Evolutionary conservation across 768 basidiomycete genomes (phyloP).

Genomic region (Podaxis rugospora): DNA sequence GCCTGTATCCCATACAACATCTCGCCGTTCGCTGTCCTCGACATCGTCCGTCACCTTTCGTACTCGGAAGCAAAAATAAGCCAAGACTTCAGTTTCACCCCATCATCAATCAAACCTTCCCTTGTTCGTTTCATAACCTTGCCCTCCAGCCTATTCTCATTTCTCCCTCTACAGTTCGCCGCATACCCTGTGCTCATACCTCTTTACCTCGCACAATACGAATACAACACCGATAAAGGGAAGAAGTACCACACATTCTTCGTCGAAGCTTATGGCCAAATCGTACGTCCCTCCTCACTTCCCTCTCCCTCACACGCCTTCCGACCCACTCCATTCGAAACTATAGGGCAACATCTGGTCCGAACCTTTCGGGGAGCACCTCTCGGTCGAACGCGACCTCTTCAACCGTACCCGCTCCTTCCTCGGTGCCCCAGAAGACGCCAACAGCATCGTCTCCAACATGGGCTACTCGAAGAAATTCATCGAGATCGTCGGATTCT

Average conservation of each 20-base stretch:
- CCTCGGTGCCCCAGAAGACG: neutral
- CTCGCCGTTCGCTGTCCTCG: constrained; percentile 47
- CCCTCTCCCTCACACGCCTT: neutral
- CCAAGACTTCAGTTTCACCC: constrained; percentile 36
- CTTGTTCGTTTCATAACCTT: constrained; percentile 33
- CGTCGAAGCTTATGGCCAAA: constrained; percentile 14
- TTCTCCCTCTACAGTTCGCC: constrained; percentile 35
- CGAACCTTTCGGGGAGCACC: constrained; percentile 2
- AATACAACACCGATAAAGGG: constrained; percentile 13
- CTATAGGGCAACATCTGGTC: constrained; percentile 10
- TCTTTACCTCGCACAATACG: constrained; percentile 54
- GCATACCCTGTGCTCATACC: constrained; percentile 65
- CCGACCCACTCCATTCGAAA: neutral
- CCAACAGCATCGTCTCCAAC: constrained; percentile 5
- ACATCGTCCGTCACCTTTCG: constrained; percentile 30
- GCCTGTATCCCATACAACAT: constrained; percentile 54
- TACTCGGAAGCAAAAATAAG: constrained; percentile 29
- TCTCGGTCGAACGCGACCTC: neutral
- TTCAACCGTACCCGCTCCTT: neutral
- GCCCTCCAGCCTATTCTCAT: constrained; percentile 4
- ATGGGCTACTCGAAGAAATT: constrained; percentile 10
- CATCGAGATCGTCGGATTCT: constrained; percentile 13
- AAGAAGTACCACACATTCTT: constrained; percentile 3
- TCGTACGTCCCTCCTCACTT: constrained; percentile 7
- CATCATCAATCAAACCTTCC: constrained; percentile 37